phyloP scores from a whole-genome alignment of 345 rosid species.

The Fremontodendron californicum region DNA sequence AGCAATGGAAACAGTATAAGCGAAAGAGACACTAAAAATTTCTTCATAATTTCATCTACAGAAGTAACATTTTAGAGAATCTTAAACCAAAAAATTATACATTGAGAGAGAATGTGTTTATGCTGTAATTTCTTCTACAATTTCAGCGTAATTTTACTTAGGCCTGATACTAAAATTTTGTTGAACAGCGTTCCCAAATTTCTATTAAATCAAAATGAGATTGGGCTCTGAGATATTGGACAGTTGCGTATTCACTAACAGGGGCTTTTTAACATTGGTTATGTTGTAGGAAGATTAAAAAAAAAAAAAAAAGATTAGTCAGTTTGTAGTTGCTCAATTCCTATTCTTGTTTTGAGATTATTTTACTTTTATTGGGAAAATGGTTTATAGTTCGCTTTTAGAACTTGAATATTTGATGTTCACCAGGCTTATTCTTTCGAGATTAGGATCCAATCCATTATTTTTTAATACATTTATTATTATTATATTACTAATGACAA shows the following conservation, averaged over 20 bases:
- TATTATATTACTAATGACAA: too few species aligned
- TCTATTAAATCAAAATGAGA: too few species aligned
- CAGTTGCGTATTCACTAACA: neutral
- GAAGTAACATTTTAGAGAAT: too few species aligned
- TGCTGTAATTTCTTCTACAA: neutral
- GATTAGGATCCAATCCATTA: too few species aligned
- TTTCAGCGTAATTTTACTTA: neutral
- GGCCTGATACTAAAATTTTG: neutral
- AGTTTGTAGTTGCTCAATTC: neutral
- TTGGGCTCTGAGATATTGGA: too few species aligned
- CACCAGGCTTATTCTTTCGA: too few species aligned
- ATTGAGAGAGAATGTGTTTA: neutral
- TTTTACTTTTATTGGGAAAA: too few species aligned
- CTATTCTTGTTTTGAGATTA: neutral
- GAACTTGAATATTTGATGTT: too few species aligned
- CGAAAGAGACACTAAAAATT: neutral
- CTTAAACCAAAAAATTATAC: neutral
- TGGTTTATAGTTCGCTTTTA: too few species aligned
- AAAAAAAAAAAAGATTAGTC: neutral
- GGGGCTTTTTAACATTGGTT: neutral
- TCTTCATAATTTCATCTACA: neutral
- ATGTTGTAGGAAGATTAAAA: too few species aligned
- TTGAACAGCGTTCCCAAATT: too few species aligned
- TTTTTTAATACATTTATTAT: too few species aligned
- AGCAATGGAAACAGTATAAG: neutral